Base-by-base conservation (phyloP, 257 asterid genomes). In the Primulina eburnea region DNA sequence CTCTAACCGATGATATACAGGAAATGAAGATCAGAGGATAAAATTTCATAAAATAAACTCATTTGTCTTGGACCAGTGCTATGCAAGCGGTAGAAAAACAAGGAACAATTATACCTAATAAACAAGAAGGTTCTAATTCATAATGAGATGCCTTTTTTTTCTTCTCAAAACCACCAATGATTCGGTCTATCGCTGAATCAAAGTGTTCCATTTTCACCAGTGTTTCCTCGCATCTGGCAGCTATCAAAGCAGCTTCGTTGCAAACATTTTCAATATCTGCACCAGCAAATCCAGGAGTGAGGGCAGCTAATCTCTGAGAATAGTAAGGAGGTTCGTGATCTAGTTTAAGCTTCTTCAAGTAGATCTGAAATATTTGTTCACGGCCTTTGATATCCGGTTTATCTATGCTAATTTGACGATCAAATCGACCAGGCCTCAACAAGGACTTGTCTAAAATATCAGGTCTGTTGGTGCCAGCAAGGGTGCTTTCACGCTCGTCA, bases 401-500 rank as follows among this genome's bases (percentile, higher is more conserved):
- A 80, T 92, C 96, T 61, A 89, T 75, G 83, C 84, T 83, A 73
- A 92, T 88, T 66, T 92, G 96, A 26, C 98, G 86, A 68, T 92
- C 98, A 86, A 92, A 92, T 68, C 96, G 87, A 58, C 96, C 95
- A 20, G 98, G 98, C 79, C 98, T 89, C 85, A 89, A 76, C 78
- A 92, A 83, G 61, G 97, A 96, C 60, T 77, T 82, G 81, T 92
- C 98, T 56, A 92, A 83, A 68, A 92, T 92, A 82, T 92, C 98
- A 37, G 94, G 95, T 75, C 95, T 85, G 70, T 92, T 92, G 26
- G 98, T 92, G 35, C 98, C 95, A 63, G 96, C 98, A 71, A 92
- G 89, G 28, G 98, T 92, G 71, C 98, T 92, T 67, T 92, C 98
- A 75, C 98, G 96, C 76, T 92, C 98, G 82, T 89, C 97, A 77